These are phyloP conservation scores for Leccinum solheimii DNA, from an alignment of 1,284 basidiomycete species.

Conservation along the genomic window DNA sequence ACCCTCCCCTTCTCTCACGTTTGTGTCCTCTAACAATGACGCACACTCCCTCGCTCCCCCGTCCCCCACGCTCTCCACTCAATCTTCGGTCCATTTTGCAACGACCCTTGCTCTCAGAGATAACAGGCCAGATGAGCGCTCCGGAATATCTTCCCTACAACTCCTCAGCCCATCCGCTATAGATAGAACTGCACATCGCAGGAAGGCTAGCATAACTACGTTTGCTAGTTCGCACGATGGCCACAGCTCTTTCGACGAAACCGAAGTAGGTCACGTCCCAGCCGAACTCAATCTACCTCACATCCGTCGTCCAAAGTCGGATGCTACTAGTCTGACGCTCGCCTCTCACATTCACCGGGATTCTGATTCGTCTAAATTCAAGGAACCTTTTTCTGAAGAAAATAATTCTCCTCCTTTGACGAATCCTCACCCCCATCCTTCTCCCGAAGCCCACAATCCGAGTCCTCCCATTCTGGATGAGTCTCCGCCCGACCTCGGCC, in stretches of 20 bases:
- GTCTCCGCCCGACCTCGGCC: constrained; percentile 64
- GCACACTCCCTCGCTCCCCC: constrained; percentile 46
- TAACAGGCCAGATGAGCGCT: constrained; percentile 65
- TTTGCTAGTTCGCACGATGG: constrained; percentile 36
- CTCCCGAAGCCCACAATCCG: constrained; percentile 1
- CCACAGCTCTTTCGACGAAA: constrained; percentile 38
- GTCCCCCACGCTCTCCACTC: constrained; percentile 62
- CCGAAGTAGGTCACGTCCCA: constrained; percentile 32
- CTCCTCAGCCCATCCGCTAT: constrained; percentile 47
- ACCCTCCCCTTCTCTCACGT: constrained; percentile 38
- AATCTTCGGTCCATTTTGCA: constrained; percentile 59
- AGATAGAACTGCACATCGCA: constrained; percentile 40
- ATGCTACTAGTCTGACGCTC: constrained; percentile 39
- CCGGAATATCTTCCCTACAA: constrained; percentile 55
- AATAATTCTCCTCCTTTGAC: background rate
- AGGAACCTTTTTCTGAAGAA: constrained; percentile 7
- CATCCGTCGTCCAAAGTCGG: constrained; percentile 37
- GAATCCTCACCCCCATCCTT: background rate
- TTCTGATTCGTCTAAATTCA: constrained; percentile 30
- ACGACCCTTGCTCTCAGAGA: constrained; percentile 55
- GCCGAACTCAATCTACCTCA: constrained; percentile 13
- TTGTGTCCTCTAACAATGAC: constrained; percentile 41
- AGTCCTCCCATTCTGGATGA: constrained; percentile 50
- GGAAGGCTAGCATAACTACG: constrained; percentile 39
- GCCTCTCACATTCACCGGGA: constrained; percentile 42